Evolutionary conservation across 768 basidiomycete species (phyloP).

Genomic region (Pholiota molesta): DNA sequence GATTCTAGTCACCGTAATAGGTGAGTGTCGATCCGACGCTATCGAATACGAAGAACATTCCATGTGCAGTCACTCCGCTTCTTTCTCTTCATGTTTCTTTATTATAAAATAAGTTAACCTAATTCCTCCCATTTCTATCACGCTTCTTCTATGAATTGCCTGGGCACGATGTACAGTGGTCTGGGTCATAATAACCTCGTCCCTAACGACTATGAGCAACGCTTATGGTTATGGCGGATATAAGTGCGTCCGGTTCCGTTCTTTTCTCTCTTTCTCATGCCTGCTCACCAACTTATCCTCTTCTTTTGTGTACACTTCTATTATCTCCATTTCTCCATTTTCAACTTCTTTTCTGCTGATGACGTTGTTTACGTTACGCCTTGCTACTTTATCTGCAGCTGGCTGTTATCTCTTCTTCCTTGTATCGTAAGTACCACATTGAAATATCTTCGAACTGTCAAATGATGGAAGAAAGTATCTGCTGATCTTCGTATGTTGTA

Average conservation of each 20-base stretch:
- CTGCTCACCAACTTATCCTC: conserved; percentile 5
- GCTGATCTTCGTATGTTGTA: conserved; percentile 7
- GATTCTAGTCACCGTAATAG: conserved; percentile 20
- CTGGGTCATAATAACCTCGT: conserved; percentile 21
- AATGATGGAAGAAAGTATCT: neutral
- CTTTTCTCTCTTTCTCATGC: conserved; percentile 25
- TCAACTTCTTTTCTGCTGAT: neutral
- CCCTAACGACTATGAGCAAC: conserved; percentile 19
- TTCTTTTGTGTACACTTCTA: neutral
- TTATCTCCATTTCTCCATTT: conserved; percentile 5
- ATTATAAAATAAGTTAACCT: neutral
- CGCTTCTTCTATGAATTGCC: neutral
- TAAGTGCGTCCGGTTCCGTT: conserved; percentile 23
- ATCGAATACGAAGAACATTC: neutral
- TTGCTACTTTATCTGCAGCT: conserved; percentile 9
- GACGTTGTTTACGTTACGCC: neutral
- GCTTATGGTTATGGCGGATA: conserved; percentile 25
- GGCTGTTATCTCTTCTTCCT: conserved; percentile 22
- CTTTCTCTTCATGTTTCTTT: neutral
- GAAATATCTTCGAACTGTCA: neutral
- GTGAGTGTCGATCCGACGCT: conserved; percentile 12
- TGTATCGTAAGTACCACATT: conserved; percentile 15
- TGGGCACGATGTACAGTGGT: conserved; percentile 8
- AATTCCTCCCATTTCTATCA: neutral
- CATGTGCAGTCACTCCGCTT: neutral